phyloP scores from a whole-genome alignment of 345 rosid genomes.

The Fremontodendron californicum region DNA sequence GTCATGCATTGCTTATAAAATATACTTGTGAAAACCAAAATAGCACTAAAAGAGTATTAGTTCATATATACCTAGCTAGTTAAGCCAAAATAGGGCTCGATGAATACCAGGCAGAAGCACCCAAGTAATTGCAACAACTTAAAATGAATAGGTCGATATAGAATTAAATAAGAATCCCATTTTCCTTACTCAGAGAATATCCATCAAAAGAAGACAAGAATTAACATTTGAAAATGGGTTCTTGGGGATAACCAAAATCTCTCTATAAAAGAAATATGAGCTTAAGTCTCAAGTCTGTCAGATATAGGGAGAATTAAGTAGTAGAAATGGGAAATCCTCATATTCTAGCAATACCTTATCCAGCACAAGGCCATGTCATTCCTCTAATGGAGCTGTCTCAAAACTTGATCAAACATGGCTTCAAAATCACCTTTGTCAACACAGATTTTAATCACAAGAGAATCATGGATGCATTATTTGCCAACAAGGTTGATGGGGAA shows the following conservation, averaged over 20 bases:
- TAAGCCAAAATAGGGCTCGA: too few species aligned
- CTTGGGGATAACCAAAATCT: background rate
- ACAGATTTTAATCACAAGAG: conserved; percentile 34
- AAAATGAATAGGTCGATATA: too few species aligned
- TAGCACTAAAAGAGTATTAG: too few species aligned
- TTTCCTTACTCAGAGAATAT: background rate
- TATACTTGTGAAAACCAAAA: too few species aligned
- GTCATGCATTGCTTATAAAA: too few species aligned
- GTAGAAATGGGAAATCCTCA: conserved; percentile 22
- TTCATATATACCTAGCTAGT: too few species aligned
- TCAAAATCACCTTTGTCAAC: conserved; percentile 35
- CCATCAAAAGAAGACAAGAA: background rate
- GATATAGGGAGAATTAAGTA: background rate
- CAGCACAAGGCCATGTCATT: conserved; percentile 53
- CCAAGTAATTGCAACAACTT: too few species aligned
- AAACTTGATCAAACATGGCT: conserved; percentile 17
- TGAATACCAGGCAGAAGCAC: too few species aligned
- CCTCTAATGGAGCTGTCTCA: conserved; percentile 37
- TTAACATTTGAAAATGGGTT: background rate
- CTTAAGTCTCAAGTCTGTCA: background rate
- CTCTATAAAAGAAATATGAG: background rate
- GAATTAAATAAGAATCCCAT: background rate
- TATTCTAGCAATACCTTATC: conserved; percentile 38
- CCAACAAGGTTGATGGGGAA: conserved; percentile 1
- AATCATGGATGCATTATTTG: conserved; percentile 24